Percentiles rank a stretch among this genome's conserved stretches.
These are phyloP conservation scores for Cyclotella baltica DNA, from an alignment of 108 stramenopile genomes.

Conservation along the genomic window DNA sequence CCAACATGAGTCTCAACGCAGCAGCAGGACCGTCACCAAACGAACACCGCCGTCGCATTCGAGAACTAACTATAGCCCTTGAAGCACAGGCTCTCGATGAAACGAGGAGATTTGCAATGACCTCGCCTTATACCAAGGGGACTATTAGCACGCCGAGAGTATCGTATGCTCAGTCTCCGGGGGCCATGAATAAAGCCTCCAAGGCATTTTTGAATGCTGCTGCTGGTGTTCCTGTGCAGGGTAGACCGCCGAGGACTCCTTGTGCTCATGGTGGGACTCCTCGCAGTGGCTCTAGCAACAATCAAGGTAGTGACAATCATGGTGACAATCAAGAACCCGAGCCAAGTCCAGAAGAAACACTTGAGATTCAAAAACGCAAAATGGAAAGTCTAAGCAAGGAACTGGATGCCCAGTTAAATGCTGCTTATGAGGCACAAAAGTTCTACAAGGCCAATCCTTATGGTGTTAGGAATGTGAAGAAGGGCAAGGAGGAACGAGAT, in stretches of 20 bases:
- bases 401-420: not conserved
- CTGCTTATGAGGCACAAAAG: not conserved
- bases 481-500: not conserved
- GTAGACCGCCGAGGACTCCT: not conserved
- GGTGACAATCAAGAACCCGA: not conserved
- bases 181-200: no score
- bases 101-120: not conserved
- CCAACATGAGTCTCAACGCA: no score
- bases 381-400: not conserved
- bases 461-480: not conserved
- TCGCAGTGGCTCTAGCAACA: no score
- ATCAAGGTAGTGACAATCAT: not conserved
- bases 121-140: not conserved
- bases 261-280: not conserved
- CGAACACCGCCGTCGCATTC: not conserved
- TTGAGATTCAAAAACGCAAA: not conserved
- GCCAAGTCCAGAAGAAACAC: not conserved
- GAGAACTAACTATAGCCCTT: constrained; percentile 2
- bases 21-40: no score
- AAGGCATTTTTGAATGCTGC: not conserved
- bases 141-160: not conserved
- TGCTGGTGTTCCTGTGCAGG: not conserved
- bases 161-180: not conserved
- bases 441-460: not conserved
- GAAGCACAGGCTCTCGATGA: constrained; percentile 14